phyloP scores from a whole-genome alignment of 352 stramenopile genomes.

The Pythium aphanidermatum region DNA sequence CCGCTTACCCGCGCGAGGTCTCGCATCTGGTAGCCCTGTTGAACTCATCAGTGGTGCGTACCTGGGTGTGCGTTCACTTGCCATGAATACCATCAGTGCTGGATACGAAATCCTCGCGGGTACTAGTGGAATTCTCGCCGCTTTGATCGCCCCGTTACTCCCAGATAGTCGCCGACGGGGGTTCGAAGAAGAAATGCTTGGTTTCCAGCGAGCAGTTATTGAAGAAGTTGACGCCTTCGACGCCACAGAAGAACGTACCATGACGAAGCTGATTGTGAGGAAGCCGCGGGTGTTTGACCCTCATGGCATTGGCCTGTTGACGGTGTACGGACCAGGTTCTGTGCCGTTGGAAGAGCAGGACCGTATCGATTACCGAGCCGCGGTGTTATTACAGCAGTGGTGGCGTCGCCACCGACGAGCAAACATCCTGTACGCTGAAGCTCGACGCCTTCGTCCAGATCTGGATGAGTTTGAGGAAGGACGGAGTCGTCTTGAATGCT shows the following conservation, averaged over 20 bases:
- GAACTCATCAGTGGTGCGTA: constrained; percentile 82
- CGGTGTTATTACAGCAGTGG: constrained; percentile 78
- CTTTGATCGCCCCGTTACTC: constrained; percentile 60
- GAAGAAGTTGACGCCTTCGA: constrained; percentile 86
- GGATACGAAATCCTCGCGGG: constrained; percentile 86
- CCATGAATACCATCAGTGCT: constrained; percentile 87
- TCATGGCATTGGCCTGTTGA: constrained; percentile 65
- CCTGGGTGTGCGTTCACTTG: constrained; percentile 74
- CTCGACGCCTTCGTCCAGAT: constrained; percentile 49
- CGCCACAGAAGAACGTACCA: constrained; percentile 78
- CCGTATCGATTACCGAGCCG: constrained; percentile 75
- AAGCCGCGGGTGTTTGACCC: constrained; percentile 80
- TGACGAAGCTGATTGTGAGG: constrained; percentile 83
- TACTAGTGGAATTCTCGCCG: constrained; percentile 65
- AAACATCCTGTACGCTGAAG: constrained; percentile 51
- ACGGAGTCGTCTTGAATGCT: constrained; percentile 10
- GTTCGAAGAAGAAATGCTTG: constrained; percentile 81
- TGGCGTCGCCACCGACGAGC: constrained; percentile 71
- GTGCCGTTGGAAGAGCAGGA: constrained; percentile 86
- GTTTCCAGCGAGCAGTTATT: constrained; percentile 83
- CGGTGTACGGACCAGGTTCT: constrained; percentile 79
- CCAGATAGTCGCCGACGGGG: constrained; percentile 65
- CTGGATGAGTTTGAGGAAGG: not conserved
- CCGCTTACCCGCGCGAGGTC: constrained; percentile 62
- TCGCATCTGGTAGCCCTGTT: constrained; percentile 76